Evolutionary conservation across 1,139 yeast species (phyloP).

Genomic region (Suhomyces kunorum): DNA sequence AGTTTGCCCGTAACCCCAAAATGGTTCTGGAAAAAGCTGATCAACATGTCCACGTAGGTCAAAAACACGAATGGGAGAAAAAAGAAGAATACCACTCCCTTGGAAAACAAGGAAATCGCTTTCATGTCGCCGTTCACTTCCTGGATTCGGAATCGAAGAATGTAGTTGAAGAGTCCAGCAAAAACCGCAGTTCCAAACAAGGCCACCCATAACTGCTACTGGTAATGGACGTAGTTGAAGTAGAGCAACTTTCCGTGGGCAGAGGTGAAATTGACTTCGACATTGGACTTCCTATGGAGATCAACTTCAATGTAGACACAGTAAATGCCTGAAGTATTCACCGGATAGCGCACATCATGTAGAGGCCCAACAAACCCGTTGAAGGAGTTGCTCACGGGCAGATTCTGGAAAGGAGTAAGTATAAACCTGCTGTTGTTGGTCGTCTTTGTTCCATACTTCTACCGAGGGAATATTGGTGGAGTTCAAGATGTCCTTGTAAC

Average conservation of each 20-base stretch:
- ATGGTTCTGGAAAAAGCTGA: constrained; percentile 23
- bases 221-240: constrained; percentile 23
- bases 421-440: constrained; percentile 8
- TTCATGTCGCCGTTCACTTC: constrained; percentile 26
- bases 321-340: constrained; percentile 32
- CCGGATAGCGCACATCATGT: constrained; percentile 19
- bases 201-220: constrained; percentile 22
- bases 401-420: constrained; percentile 4
- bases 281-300: constrained; percentile 14
- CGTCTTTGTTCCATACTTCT: constrained; percentile 15
- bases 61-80: constrained; percentile 27
- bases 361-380: constrained; percentile 13
- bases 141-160: constrained; percentile 32
- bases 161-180: constrained; percentile 29
- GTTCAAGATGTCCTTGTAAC: constrained; percentile 27
- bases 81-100: constrained; percentile 32
- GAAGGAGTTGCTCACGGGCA: constrained; percentile 9
- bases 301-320: constrained; percentile 38
- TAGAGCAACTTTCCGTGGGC: constrained; percentile 33
- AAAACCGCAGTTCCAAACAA: constrained; percentile 21
- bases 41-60: constrained; percentile 14
- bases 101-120: constrained; percentile 37
- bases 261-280: constrained; percentile 26
- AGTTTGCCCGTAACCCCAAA: constrained; percentile 18
- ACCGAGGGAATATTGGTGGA: constrained; percentile 26